These are phyloP conservation scores for Rhododendron vialii DNA, from an alignment of 148 eudicot species.

Conservation along the genomic window DNA sequence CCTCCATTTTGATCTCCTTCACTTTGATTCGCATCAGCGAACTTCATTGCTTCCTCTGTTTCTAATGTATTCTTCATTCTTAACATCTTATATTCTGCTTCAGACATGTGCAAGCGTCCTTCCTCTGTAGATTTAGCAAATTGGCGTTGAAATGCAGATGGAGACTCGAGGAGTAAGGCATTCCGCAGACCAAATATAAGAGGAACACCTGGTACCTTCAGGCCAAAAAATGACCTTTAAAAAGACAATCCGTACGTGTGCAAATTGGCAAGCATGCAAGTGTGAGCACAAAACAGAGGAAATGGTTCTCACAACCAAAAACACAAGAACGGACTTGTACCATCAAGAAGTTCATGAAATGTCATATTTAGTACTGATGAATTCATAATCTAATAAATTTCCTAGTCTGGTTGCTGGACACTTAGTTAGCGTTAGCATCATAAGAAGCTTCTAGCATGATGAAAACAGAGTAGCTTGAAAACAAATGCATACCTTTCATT, in stretches of 20 bases:
- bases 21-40: slow-evolving; percentile 31
- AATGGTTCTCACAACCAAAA: not conserved
- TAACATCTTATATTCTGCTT: slow-evolving; percentile 50
- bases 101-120: slow-evolving; percentile 54
- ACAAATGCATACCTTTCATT: not conserved
- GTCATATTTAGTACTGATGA: not conserved
- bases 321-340: not conserved
- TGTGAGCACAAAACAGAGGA: not conserved
- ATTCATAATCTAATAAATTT: not conserved
- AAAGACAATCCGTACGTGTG: not conserved
- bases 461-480: not conserved
- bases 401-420: not conserved
- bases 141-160: slow-evolving; percentile 49
- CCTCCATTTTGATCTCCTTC: slow-evolving; percentile 21
- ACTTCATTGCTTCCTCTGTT: slow-evolving; percentile 27
- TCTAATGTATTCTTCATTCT: slow-evolving; percentile 23
- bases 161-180: slow-evolving; percentile 63
- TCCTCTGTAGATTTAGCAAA: slow-evolving; percentile 70
- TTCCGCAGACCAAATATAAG: slow-evolving; percentile 70
- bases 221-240: not conserved
- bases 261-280: not conserved
- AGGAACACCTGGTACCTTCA: slow-evolving; percentile 79
- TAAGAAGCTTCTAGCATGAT: not conserved
- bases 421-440: not conserved
- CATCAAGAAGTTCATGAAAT: not conserved